A percentile compares a stretch with the other conserved stretches of the same genome.
Evolutionary conservation across 257 asterid species (phyloP).

Genomic region (Rauvolfia tetraphylla): DNA sequence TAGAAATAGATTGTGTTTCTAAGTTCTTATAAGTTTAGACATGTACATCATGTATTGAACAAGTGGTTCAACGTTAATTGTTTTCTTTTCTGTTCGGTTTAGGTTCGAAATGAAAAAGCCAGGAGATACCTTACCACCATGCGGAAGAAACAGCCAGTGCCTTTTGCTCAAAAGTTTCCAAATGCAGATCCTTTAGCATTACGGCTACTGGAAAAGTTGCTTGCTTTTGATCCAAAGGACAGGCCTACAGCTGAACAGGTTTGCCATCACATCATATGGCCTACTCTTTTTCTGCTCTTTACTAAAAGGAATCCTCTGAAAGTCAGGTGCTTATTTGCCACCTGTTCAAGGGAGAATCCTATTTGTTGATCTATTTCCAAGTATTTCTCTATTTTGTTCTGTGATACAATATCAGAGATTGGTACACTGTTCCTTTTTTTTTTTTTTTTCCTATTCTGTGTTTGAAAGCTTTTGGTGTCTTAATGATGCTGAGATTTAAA

Average conservation of each 20-base stretch:
- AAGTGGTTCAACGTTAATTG: neutral
- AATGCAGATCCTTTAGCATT: slow-evolving; percentile 78
- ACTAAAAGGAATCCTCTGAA: neutral
- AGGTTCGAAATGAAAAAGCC: slow-evolving; percentile 92
- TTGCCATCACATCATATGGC: slow-evolving; percentile 16
- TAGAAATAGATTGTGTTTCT: neutral
- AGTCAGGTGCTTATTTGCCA: neutral
- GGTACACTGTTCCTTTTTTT: neutral
- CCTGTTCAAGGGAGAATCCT: neutral
- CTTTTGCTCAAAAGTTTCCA: slow-evolving; percentile 69
- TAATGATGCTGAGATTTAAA: neutral
- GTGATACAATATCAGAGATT: neutral
- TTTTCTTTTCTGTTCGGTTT: slow-evolving; percentile 19
- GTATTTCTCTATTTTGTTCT: neutral
- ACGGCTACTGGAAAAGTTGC: slow-evolving; percentile 62
- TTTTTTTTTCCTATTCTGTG: neutral
- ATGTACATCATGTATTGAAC: neutral
- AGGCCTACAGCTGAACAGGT: slow-evolving; percentile 92
- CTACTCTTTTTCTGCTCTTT: too few species aligned
- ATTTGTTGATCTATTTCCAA: neutral
- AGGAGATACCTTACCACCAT: slow-evolving; percentile 73
- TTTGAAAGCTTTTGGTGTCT: neutral
- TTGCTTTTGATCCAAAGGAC: slow-evolving; percentile 88
- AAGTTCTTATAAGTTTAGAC: neutral
- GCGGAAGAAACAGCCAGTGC: slow-evolving; percentile 73